Evolutionary conservation across 2,329 filamentous ascomycete species (phyloP), one percentile per base, ranked within the genome.

Genomic region (Arthroderma uncinatum): DNA sequence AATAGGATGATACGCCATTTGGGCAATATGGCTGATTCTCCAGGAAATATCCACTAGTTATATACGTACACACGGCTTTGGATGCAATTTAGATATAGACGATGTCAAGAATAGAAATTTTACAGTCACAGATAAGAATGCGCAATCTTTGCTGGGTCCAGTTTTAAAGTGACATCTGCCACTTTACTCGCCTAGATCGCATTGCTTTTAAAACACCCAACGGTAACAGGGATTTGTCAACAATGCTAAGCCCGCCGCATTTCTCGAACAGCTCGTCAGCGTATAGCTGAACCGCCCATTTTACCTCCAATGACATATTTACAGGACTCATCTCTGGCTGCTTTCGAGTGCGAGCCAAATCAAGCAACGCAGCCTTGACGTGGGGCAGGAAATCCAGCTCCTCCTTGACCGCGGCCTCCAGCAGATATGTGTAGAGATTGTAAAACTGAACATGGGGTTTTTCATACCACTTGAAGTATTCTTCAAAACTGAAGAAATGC

Each of bases 221-320:
- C 1, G 73, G 71, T 47, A 75, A 62, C 56, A 72, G 72, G 54
- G 68, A 65, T 61, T 68, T 69, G 54, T 74, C 71, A n/a, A 73
- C 67, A 21, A 75, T 61, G 40, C 61, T 68, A 55, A 72, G 53
- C 9, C 70, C 71, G n/a, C 71, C 71, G 57, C 67, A 73, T 1
- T 64, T 57, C 19, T 64, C 64, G 30, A 70, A 50, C 44, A 74
- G 58, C 55, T 73, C 70, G 4, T 66, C 63, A 1, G 64, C 62
- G 56, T 71, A 70, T 48, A 72, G 61, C 60, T 73, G 67, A 50
- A 74, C 47, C 21, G 69, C 66, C 72, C 71, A 75, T 55, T 61
- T 62, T 48, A 65, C 61, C 58, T 71, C 67, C 10, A 62, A 40
- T n/a, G 62, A 61, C 14, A 64, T 59, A n/a, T 54, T 28, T 14